Conservation (phyloP, 257 asterid species). For the Galeopsis tetrahit region DNA sequence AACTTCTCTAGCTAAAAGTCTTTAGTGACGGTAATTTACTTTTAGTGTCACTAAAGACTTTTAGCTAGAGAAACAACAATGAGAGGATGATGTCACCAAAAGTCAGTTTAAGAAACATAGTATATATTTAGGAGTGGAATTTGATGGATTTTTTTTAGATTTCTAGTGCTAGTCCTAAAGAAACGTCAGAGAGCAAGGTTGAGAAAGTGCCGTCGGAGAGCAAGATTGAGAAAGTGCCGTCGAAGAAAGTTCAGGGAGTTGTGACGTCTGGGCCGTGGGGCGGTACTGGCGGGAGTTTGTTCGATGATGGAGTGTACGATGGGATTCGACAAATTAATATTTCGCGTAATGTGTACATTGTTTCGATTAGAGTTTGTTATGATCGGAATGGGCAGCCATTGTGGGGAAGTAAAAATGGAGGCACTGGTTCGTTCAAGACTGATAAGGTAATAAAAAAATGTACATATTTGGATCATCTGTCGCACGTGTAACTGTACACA, state of each 20-base stretch:
- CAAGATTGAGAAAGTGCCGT: constrained; percentile 48
- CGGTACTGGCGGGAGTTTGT: constrained; percentile 69
- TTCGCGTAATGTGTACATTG: constrained; percentile 66
- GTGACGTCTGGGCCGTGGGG: constrained; percentile 80
- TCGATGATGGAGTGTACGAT: constrained; percentile 78
- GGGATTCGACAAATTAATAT: constrained; percentile 68
- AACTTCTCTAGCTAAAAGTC: too few species aligned
- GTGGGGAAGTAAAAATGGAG: constrained; percentile 87
- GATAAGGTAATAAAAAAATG: constrained; percentile 54
- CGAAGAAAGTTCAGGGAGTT: constrained; percentile 45
- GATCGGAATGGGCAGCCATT: constrained; percentile 56
- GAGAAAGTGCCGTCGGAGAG: background rate
- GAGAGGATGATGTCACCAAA: too few species aligned
- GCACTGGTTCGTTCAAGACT: constrained; percentile 60
- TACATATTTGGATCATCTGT: too few species aligned
- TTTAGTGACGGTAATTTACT: too few species aligned
- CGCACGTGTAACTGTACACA: too few species aligned
- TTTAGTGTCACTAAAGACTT: too few species aligned
- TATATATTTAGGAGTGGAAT: background rate
- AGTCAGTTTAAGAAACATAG: too few species aligned
- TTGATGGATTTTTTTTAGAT: constrained; percentile 37
- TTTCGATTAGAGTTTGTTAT: constrained; percentile 63
- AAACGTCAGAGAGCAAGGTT: background rate
- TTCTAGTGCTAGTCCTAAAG: constrained; percentile 22
- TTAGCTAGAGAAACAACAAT: too few species aligned